phyloP scores from a whole-genome alignment of 768 basidiomycete species.

The Chiua virens region DNA sequence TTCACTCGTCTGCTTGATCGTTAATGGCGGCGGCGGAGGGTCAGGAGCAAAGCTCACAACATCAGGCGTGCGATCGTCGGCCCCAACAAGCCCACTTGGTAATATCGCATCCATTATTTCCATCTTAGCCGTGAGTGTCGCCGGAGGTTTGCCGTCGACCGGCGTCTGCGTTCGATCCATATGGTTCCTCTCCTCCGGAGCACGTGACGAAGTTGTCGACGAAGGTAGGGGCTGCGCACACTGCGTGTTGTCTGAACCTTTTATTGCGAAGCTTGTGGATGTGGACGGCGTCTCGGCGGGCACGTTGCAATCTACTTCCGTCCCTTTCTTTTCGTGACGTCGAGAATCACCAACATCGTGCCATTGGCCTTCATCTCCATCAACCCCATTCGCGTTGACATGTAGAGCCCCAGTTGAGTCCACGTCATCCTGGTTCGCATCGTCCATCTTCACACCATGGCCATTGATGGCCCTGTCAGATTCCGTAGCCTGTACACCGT shows the following conservation, averaged over 20 bases:
- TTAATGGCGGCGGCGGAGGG: conserved; percentile 33
- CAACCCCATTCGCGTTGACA: conserved; percentile 2
- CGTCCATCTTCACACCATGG: conserved; percentile 12
- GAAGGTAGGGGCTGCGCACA: neutral
- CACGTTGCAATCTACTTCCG: neutral
- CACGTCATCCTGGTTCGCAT: neutral
- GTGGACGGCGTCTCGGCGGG: neutral
- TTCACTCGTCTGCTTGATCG: conserved; percentile 20
- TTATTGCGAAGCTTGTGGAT: neutral
- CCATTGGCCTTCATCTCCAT: neutral
- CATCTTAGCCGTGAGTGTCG: conserved; percentile 22
- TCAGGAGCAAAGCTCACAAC: conserved; percentile 31
- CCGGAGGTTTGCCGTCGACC: conserved; percentile 1
- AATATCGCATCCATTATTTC: conserved; percentile 25
- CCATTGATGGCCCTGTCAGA: neutral
- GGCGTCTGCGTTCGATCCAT: conserved; percentile 9
- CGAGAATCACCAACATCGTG: neutral
- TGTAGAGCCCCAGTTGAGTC: neutral
- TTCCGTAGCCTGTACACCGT: neutral
- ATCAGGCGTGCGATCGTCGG: conserved; percentile 20
- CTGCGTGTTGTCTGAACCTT: neutral
- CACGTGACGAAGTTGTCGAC: neutral
- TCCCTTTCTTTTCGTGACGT: neutral
- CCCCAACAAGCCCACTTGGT: conserved; percentile 15
- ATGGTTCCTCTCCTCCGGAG: neutral